These are phyloP conservation scores for Rhynchosporium graminicola DNA, from an alignment of 2,329 filamentous ascomycete genomes.

Conservation along the genomic window DNA sequence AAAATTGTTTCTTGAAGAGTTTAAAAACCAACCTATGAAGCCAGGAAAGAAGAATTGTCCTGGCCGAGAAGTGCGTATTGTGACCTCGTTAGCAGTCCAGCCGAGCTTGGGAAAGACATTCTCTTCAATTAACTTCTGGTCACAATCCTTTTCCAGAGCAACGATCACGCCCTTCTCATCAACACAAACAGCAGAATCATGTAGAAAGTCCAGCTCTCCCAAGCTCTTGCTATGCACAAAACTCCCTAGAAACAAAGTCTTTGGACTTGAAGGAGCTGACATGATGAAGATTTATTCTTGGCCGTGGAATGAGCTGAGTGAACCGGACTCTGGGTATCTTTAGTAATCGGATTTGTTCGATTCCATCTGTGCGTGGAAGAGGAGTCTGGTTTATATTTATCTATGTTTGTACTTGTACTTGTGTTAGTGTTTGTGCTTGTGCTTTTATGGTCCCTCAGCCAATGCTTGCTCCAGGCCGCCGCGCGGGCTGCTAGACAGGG, in stretches of 20 bases:
- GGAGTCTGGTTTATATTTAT: neutral
- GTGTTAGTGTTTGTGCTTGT: slow-evolving; percentile 8
- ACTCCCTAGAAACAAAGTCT: slow-evolving; percentile 56
- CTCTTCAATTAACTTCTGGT: slow-evolving; percentile 41
- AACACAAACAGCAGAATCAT: slow-evolving; percentile 51
- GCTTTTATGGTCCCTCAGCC: slow-evolving; percentile 14
- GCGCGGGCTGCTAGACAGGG: neutral
- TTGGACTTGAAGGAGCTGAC: slow-evolving; percentile 3
- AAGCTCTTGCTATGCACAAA: slow-evolving; percentile 59
- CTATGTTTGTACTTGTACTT: neutral
- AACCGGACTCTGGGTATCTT: neutral
- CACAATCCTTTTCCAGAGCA: slow-evolving; percentile 31
- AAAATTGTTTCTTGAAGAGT: neutral
- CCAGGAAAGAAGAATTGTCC: slow-evolving; percentile 81
- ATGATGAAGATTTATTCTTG: slow-evolving; percentile 13
- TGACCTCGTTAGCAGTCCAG: slow-evolving; percentile 39
- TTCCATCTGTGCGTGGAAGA: neutral
- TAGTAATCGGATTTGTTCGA: neutral
- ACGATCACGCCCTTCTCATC: slow-evolving; percentile 53
- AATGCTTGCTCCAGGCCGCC: slow-evolving; percentile 11
- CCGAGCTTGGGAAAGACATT: slow-evolving; percentile 38
- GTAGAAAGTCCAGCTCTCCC: slow-evolving; percentile 50
- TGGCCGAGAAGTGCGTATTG: slow-evolving; percentile 37
- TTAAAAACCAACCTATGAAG: slow-evolving; percentile 62
- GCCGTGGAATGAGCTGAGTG: neutral